These are phyloP conservation scores for Botrytis sinoallii DNA, from an alignment of 2,329 filamentous ascomycete species.

Conservation along the genomic window DNA sequence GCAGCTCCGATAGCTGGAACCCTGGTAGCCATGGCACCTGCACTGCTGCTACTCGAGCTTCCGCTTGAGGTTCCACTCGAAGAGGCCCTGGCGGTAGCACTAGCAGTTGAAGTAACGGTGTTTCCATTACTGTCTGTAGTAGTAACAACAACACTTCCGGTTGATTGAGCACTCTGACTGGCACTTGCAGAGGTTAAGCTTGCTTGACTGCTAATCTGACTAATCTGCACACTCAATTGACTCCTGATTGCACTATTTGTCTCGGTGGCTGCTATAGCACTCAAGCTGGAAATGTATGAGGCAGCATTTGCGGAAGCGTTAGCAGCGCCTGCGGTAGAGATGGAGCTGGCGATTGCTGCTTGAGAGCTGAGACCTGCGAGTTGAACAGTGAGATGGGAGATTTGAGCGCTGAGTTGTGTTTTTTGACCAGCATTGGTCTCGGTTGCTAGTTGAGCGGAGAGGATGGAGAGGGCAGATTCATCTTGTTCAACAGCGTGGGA, in stretches of 20 bases:
- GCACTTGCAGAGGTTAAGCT: not conserved
- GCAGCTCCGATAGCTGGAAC: not conserved
- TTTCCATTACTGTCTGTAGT: not conserved
- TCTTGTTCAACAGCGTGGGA: not conserved
- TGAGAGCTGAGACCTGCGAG: slow-evolving; percentile 6
- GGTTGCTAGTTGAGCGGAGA: not conserved
- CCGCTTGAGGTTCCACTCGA: not conserved
- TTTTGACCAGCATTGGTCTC: not conserved
- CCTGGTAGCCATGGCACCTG: not conserved
- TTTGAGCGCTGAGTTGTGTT: slow-evolving; percentile 13
- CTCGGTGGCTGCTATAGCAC: slow-evolving; percentile 1
- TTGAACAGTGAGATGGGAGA: not conserved
- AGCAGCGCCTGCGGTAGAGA: not conserved
- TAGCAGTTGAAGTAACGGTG: not conserved
- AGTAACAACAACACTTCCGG: not conserved
- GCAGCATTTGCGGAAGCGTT: not conserved
- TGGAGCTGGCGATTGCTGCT: not conserved
- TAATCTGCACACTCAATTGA: slow-evolving; percentile 17
- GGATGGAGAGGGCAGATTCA: not conserved
- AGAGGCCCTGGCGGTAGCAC: not conserved
- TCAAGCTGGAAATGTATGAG: slow-evolving; percentile 9
- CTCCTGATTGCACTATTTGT: slow-evolving; percentile 3
- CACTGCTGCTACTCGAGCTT: not conserved
- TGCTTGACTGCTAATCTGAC: slow-evolving; percentile 13
- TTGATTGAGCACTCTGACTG: slow-evolving; percentile 25